Conservation (phyloP, 176 grass and related monocot genomes). For the Eragrostis curvula region DNA sequence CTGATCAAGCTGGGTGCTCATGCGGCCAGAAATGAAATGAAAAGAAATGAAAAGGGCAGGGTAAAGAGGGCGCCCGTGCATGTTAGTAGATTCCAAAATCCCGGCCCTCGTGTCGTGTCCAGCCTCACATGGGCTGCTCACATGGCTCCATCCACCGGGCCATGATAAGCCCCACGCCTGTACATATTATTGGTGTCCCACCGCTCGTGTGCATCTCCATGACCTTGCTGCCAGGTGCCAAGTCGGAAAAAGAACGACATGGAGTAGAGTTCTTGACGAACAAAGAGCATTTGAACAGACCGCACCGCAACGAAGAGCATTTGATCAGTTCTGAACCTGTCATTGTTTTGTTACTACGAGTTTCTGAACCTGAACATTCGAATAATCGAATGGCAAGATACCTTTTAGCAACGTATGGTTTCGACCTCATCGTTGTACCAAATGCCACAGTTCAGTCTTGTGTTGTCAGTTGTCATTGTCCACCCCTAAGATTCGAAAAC, state of each 20-base stretch:
- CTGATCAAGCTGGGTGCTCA: constrained; percentile 42
- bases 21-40: background rate
- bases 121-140: constrained; percentile 48
- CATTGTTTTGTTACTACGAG: background rate
- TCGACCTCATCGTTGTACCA: too few relatives aligned
- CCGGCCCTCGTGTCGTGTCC: constrained; percentile 28
- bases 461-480: too few relatives aligned
- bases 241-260: background rate
- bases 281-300: background rate
- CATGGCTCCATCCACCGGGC: constrained; percentile 34
- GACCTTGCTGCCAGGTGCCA: background rate
- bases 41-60: background rate
- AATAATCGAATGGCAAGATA: background rate
- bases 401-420: too few relatives aligned
- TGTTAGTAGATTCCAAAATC: constrained; percentile 60
- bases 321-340: background rate
- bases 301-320: background rate
- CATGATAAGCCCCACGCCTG: constrained; percentile 41
- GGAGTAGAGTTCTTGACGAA: background rate
- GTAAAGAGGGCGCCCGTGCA: constrained; percentile 34
- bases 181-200: constrained; percentile 33
- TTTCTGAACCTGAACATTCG: background rate
- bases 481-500: too few relatives aligned
- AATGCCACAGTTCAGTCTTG: too few relatives aligned
- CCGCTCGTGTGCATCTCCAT: constrained; percentile 36